Evolutionary conservation across 768 basidiomycete species (phyloP).

Genomic region (Xerocomus potaroensis): DNA sequence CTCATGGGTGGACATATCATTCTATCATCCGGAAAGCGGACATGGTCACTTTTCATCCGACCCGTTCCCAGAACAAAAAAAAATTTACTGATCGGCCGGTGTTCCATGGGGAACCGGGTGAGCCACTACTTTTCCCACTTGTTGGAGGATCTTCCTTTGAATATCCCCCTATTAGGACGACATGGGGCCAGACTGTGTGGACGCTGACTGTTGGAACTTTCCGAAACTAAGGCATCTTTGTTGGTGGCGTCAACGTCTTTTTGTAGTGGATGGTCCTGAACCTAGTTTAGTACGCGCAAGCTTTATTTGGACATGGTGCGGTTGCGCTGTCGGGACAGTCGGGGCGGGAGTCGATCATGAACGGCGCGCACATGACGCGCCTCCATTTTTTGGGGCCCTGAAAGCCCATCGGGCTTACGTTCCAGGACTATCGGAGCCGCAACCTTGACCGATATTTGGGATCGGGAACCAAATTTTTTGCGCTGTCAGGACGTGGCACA

Average conservation of each 20-base stretch:
- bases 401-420: too few relatives aligned
- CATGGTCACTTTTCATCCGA: background rate
- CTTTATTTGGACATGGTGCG: too few relatives aligned
- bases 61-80: constrained; percentile 6
- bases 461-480: background rate
- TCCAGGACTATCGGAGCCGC: constrained; percentile 7
- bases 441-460: constrained; percentile 6
- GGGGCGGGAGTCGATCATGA: constrained; percentile 23
- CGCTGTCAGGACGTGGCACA: background rate
- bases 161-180: background rate
- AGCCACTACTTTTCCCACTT: background rate
- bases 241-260: too few relatives aligned
- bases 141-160: background rate
- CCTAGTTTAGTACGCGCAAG: too few relatives aligned
- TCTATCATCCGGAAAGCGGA: background rate
- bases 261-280: too few relatives aligned
- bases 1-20: too few relatives aligned
- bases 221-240: too few relatives aligned
- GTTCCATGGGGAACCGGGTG: constrained; percentile 3
- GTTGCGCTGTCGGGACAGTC: background rate
- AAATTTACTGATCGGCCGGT: background rate
- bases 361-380: background rate
- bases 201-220: too few relatives aligned
- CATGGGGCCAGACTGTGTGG: too few relatives aligned
- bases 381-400: too few relatives aligned